Base-by-base conservation (phyloP, 1,139 yeast species). In the Kluyveromyces marxianus region DNA sequence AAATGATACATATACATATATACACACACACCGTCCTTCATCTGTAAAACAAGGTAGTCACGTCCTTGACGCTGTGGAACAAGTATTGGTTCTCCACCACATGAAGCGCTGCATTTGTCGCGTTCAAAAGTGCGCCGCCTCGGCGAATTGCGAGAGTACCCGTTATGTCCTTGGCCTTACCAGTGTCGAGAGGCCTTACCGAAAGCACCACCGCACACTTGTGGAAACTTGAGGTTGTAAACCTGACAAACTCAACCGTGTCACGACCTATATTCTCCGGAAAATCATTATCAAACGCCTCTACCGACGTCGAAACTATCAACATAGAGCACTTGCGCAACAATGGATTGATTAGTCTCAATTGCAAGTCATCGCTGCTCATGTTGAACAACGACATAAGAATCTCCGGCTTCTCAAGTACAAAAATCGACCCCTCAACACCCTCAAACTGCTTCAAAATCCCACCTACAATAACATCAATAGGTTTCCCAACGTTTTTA, bases 101-200 rank as follows among this genome's bases (percentile, higher is more conserved):
- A 25, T 60, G 64, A 7, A 65, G 47, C 2, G 56, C 45, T 10
- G 36, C 45, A 4, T n/a, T n/a, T n/a, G n/a, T n/a, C n/a, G 47
- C 45, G 29, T 50, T 60, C 50, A 37, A 74, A 66, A 47, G 68
- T 25, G 42, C 73, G 51, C 65, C 65, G 1, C 95, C 95, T 45
- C 67, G 69, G 0, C 79, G 65, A 0, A 87, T 70, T 0, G 76
- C 70, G 42, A 87, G 56, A 3, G 80, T 74, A 1, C 96, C 96
- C 0, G 95, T 83, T 2, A 87, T 77, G 60, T 87, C 96, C 42
- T 76, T 77, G 0, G 96, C 95, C 56, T 89, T 71, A 0, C 96
- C 96, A 0, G 96, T 87, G 4, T 76, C 71, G 50, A 87, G 66
- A 1, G 95, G 89, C 51, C 76, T 75, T 39, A 86, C 61, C 29